Percentiles rank a stretch among this genome's conserved stretches.
These are phyloP conservation scores for Nannochloropsis salina DNA, from an alignment of 108 stramenopile genomes.

Conservation along the genomic window DNA sequence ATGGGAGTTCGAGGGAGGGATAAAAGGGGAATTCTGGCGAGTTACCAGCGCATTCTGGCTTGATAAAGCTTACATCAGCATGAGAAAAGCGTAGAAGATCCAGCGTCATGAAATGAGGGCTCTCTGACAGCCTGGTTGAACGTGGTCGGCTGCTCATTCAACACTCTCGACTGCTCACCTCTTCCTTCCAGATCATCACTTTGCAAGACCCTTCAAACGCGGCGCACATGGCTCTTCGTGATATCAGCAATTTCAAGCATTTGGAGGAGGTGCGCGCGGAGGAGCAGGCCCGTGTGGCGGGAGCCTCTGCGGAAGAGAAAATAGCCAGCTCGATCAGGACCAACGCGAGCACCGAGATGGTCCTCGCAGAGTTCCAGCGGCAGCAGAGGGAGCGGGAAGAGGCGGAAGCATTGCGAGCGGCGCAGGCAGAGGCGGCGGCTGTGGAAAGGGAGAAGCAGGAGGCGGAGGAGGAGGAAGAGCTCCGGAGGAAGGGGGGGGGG, in stretches of 20 bases:
- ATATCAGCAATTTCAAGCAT: constrained; percentile 54
- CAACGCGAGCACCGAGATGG: constrained; percentile 23
- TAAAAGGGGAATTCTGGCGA: not conserved
- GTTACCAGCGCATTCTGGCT: not conserved
- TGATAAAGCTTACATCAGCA: not conserved
- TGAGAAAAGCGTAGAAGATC: not conserved
- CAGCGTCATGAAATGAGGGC: too few relatives aligned
- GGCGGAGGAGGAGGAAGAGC: constrained; percentile 31
- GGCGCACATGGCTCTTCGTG: constrained; percentile 41
- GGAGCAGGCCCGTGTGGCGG: not conserved
- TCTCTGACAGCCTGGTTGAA: too few relatives aligned
- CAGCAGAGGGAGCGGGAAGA: not conserved
- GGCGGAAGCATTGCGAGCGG: not conserved
- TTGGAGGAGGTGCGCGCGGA: constrained; percentile 43
- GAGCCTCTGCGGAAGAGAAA: not conserved
- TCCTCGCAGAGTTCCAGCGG: constrained; percentile 24
- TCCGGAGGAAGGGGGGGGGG: not conserved
- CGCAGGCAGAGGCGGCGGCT: not conserved
- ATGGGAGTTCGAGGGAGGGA: not conserved
- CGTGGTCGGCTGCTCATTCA: too few relatives aligned
- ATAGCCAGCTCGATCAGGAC: not conserved
- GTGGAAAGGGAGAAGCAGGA: constrained; percentile 25
- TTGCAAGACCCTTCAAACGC: constrained; percentile 53
- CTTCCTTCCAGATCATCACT: constrained; percentile 46
- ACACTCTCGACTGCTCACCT: not conserved